Evolutionary conservation across 257 asterid species (phyloP).

Genomic region (Gentiana straminea): DNA sequence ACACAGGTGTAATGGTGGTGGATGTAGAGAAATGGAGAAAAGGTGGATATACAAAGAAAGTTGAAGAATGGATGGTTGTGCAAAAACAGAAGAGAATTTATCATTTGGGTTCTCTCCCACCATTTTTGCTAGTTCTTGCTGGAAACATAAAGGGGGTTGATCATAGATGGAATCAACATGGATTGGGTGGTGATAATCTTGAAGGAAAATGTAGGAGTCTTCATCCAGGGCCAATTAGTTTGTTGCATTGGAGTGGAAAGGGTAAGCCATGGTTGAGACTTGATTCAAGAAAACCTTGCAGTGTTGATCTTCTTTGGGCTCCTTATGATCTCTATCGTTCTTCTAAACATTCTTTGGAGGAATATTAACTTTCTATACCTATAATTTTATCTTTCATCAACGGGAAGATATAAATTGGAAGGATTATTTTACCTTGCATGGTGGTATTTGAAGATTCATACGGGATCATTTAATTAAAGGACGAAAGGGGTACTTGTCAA

Average conservation of each 20-base stretch:
- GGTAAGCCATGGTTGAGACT: slow-evolving; percentile 82
- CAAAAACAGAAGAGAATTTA: slow-evolving; percentile 54
- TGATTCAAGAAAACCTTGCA: slow-evolving; percentile 60
- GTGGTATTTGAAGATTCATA: too few relatives aligned
- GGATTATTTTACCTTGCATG: not conserved
- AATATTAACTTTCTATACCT: slow-evolving; percentile 8
- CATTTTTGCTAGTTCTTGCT: slow-evolving; percentile 53
- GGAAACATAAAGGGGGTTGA: slow-evolving; percentile 52
- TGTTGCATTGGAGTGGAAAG: slow-evolving; percentile 75
- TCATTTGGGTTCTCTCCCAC: slow-evolving; percentile 64
- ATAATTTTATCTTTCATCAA: too few relatives aligned
- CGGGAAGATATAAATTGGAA: not conserved
- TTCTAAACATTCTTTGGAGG: slow-evolving; percentile 35
- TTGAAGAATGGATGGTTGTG: slow-evolving; percentile 59
- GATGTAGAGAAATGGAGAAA: slow-evolving; percentile 57
- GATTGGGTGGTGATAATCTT: slow-evolving; percentile 60
- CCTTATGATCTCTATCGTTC: slow-evolving; percentile 65
- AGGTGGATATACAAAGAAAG: slow-evolving; percentile 28
- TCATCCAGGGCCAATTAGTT: slow-evolving; percentile 70
- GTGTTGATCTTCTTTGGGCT: slow-evolving; percentile 66
- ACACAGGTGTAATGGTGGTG: slow-evolving; percentile 65
- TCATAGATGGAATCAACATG: slow-evolving; percentile 77
- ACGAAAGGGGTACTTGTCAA: not conserved
- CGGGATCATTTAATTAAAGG: too few relatives aligned
- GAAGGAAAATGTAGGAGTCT: slow-evolving; percentile 62